Base-by-base conservation (phyloP, 1,284 basidiomycete genomes). In the Testicularia cyperi region DNA sequence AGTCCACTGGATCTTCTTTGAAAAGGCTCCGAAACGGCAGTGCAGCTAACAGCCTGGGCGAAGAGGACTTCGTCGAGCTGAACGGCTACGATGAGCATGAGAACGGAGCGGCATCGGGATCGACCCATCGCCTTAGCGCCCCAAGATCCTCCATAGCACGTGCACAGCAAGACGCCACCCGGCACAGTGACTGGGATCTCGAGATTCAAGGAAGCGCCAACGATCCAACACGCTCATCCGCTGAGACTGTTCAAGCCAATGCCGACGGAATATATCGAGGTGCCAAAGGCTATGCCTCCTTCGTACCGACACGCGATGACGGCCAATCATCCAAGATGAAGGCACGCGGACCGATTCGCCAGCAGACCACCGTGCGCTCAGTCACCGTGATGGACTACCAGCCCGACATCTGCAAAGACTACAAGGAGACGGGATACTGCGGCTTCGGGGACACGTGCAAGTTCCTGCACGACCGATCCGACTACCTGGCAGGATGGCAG, bases 381-480 rank as follows among this genome's bases (percentile, higher is more conserved):
- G 92, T 96, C 42, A 97, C 94, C 1, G 86, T 97, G 45, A 83
- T 91, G 38, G 95, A 99, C 80, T 99, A 97, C 79, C 95, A 98
- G 79, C 94, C 95, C 3, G 94, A 97, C 73, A 90, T 97, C 16
- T 99, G 95, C 79, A 99, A 98, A 78, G 92, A 97, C 78, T 99
- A 98, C 79, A 97, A 96, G 84, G 94, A 98, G 79, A 98, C 94
- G 31, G 95, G 95, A 0, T 98, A 91, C 78, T 99, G 94, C 78
- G 95, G 95, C 4, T 99, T 95, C 76, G 95, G 95, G 22, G 95
- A 99, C 78, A 92, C 90, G 7, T 99, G 94, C 80, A 98, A 97
- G 53, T 75, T 70, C 70, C 65, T 72, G 27, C 77, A 75, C 64
- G 74, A 78, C 87, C 78, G 82, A 36, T 81, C 80, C 44, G 82